Percentiles rank a stretch among this genome's conserved stretches.
phyloP scores from a whole-genome alignment of 257 asterid species.

The Misopates orontium region DNA sequence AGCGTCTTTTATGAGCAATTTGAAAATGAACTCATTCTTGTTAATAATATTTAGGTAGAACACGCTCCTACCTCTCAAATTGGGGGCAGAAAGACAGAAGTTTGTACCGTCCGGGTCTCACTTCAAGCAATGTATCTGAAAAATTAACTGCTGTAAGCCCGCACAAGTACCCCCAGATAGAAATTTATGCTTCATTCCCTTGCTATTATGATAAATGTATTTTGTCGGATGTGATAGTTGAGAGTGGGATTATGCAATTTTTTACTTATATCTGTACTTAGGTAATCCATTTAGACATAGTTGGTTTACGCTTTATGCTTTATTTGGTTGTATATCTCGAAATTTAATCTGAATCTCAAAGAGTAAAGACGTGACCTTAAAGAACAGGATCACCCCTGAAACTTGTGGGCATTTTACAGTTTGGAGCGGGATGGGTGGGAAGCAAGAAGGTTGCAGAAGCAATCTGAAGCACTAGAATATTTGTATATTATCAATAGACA shows the following conservation, averaged over 20 bases:
- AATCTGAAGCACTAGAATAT: not conserved
- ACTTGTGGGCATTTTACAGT: not conserved
- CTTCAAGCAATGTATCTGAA: constrained; percentile 56
- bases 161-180: constrained; percentile 31
- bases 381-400: not conserved
- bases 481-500: too few species aligned
- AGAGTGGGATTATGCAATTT: constrained; percentile 18
- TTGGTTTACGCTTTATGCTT: not conserved
- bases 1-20: constrained; percentile 5
- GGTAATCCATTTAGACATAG: not conserved
- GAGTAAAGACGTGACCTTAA: not conserved
- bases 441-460: not conserved
- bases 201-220: constrained; percentile 10
- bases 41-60: constrained; percentile 49
- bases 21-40: constrained; percentile 24
- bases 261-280: not conserved
- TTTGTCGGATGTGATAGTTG: constrained; percentile 1
- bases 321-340: constrained; percentile 3
- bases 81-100: constrained; percentile 77
- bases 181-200: constrained; percentile 21
- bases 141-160: constrained; percentile 43
- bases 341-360: not conserved
- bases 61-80: constrained; percentile 46
- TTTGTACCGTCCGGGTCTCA: constrained; percentile 45
- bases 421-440: too few species aligned